A percentile compares a stretch with the other conserved stretches of the same genome.
Evolutionary conservation across 2,329 filamentous ascomycete species (phyloP).

Genomic region (Fusarium mundagurra): DNA sequence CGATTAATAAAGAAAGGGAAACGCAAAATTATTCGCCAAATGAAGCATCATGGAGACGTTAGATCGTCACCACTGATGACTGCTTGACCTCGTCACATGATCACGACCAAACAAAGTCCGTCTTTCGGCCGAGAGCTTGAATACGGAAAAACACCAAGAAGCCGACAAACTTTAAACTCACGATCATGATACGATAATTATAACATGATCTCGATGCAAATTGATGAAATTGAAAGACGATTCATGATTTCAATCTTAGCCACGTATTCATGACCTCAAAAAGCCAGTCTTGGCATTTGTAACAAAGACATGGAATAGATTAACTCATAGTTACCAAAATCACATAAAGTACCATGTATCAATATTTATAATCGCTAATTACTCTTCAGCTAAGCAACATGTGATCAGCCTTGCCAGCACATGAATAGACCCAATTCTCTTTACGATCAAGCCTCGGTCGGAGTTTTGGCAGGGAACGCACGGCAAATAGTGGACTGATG

Average conservation of each 20-base stretch:
- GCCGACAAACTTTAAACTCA: neutral
- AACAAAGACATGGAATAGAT: neutral
- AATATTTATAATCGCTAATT: slow-evolving; percentile 2
- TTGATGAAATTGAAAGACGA: neutral
- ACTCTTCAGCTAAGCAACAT: neutral
- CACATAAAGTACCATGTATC: neutral
- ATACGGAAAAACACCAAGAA: neutral
- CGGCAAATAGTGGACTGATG: slow-evolving; percentile 20
- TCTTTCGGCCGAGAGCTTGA: neutral
- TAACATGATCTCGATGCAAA: neutral
- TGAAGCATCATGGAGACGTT: neutral
- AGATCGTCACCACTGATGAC: neutral
- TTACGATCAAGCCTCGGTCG: neutral
- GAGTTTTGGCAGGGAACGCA: neutral
- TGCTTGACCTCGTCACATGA: neutral
- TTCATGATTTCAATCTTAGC: neutral
- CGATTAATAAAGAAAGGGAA: accelerated
- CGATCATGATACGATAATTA: neutral
- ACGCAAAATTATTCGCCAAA: too few relatives aligned
- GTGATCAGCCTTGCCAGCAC: slow-evolving; percentile 14
- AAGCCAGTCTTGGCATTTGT: neutral
- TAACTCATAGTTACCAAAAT: neutral
- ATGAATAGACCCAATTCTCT: neutral
- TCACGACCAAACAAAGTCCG: neutral
- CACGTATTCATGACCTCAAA: neutral